Percentiles rank a stretch among this genome's conserved stretches.
These are phyloP conservation scores for Pseudonectria buxi DNA, from an alignment of 2,329 filamentous ascomycete genomes.

Conservation along the genomic window DNA sequence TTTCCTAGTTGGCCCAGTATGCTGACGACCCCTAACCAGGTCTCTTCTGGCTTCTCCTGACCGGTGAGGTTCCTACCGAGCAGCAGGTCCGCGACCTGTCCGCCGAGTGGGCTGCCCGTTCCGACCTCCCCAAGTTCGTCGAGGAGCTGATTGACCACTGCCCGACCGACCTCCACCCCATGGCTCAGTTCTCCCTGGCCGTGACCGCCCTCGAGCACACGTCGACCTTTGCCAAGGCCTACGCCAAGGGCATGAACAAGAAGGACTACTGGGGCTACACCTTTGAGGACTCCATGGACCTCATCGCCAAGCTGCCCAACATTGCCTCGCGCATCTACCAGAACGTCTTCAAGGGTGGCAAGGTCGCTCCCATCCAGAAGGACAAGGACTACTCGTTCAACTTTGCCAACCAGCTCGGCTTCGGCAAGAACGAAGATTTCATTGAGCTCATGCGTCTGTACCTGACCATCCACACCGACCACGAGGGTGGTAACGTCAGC, in stretches of 20 bases:
- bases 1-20: neutral
- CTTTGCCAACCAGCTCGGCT: slow-evolving; percentile 99
- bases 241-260: slow-evolving; percentile 99
- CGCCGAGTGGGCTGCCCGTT: slow-evolving; percentile 96
- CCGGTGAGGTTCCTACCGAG: slow-evolving; percentile 93
- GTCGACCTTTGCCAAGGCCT: slow-evolving; percentile 95
- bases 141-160: slow-evolving; percentile 99
- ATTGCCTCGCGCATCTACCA: slow-evolving; percentile 99
- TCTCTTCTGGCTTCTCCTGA: slow-evolving; percentile 99
- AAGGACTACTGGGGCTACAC: slow-evolving; percentile 99
- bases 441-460: slow-evolving; percentile 98
- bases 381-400: slow-evolving; percentile 99
- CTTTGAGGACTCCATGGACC: slow-evolving; percentile 99
- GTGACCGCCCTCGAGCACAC: slow-evolving; percentile 98
- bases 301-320: slow-evolving; percentile 98
- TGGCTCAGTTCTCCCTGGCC: slow-evolving; percentile 98
- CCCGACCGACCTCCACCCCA: slow-evolving; percentile 97
- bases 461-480: slow-evolving; percentile 99
- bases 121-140: slow-evolving; percentile 94
- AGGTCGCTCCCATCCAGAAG: slow-evolving; percentile 92
- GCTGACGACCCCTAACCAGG: slow-evolving; percentile 38
- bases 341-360: slow-evolving; percentile 99
- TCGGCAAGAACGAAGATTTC: slow-evolving; percentile 90
- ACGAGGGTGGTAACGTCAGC: slow-evolving; percentile 98
- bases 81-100: slow-evolving; percentile 98